Conservation (phyloP, 2,329 filamentous ascomycete species). For the Pyrenochaeta sp. region DNA sequence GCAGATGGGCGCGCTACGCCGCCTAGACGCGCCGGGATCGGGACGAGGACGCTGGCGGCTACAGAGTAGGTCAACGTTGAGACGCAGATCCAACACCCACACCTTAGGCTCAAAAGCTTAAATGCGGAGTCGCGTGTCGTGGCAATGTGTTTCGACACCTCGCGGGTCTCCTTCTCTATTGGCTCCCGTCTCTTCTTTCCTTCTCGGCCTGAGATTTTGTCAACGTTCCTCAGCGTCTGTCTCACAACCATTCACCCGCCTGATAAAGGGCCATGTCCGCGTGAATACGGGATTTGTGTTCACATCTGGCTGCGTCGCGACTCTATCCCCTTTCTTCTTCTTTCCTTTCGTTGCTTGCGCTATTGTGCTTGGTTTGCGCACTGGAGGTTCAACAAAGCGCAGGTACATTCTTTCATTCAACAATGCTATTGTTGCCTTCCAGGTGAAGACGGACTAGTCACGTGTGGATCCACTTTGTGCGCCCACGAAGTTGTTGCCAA, state of each 20-base stretch:
- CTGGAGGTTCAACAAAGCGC: conserved; percentile 23
- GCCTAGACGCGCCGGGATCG: conserved; percentile 32
- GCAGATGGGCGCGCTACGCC: conserved; percentile 37
- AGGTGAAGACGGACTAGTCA: conserved; percentile 35
- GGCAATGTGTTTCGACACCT: conserved; percentile 47
- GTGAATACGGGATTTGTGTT: conserved; percentile 21
- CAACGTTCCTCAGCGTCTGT: conserved; percentile 37
- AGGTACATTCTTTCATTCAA: conserved; percentile 29
- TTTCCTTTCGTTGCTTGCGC: conserved; percentile 17
- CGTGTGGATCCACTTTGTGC: conserved; percentile 20
- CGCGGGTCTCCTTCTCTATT: conserved; percentile 38
- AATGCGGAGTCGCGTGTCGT: conserved; percentile 40
- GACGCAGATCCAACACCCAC: conserved; percentile 45
- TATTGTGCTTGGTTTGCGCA: conserved; percentile 25
- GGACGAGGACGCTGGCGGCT: conserved; percentile 42
- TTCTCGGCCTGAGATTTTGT: conserved; percentile 29
- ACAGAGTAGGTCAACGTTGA: conserved; percentile 46
- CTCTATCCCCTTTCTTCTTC: conserved; percentile 26
- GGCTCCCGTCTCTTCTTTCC: conserved; percentile 39
- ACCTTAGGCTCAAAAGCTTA: conserved; percentile 45
- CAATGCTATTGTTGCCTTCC: conserved; percentile 37
- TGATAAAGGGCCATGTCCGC: conserved; percentile 42
- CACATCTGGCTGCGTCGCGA: conserved; percentile 23
- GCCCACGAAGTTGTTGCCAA: conserved; percentile 20
- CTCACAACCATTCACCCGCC: conserved; percentile 38